Evolutionary conservation across 1,284 basidiomycete genomes (phyloP).

Genomic region (Trichosporon faecale): DNA sequence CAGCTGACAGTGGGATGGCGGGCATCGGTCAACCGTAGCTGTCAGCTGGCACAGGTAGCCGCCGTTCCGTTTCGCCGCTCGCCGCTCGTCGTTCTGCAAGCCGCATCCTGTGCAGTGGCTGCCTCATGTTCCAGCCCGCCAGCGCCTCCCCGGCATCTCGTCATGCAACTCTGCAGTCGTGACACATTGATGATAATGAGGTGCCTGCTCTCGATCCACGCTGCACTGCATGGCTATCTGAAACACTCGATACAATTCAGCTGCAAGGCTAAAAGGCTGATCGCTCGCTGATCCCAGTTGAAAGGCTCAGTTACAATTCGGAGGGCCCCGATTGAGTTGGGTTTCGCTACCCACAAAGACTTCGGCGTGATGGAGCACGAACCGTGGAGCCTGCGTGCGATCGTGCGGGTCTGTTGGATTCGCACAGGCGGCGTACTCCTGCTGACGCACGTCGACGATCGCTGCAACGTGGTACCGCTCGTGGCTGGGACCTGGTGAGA

Average conservation of each 20-base stretch:
- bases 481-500: neutral
- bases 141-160: neutral
- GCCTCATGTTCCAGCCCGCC: too few relatives aligned
- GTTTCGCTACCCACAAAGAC: neutral
- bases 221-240: neutral
- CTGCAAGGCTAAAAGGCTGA: neutral
- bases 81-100: too few relatives aligned
- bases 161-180: neutral
- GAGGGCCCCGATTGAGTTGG: neutral
- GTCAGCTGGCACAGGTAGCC: too few relatives aligned
- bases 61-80: too few relatives aligned
- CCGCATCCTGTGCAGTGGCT: neutral
- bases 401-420: neutral
- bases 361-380: neutral
- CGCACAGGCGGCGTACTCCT: neutral
- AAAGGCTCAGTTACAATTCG: conserved; percentile 3
- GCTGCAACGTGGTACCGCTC: neutral
- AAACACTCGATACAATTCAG: conserved; percentile 1
- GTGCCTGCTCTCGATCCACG: neutral
- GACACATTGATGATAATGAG: neutral
- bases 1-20: neutral
- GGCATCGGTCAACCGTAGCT: too few relatives aligned
- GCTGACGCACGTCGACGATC: neutral
- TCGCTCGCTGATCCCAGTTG: neutral
- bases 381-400: neutral